A percentile compares a stretch with the other conserved stretches of the same genome.
Evolutionary conservation across 495 filamentous ascomycete genomes (phyloP).

Genomic region (Bombardia bombarda): DNA sequence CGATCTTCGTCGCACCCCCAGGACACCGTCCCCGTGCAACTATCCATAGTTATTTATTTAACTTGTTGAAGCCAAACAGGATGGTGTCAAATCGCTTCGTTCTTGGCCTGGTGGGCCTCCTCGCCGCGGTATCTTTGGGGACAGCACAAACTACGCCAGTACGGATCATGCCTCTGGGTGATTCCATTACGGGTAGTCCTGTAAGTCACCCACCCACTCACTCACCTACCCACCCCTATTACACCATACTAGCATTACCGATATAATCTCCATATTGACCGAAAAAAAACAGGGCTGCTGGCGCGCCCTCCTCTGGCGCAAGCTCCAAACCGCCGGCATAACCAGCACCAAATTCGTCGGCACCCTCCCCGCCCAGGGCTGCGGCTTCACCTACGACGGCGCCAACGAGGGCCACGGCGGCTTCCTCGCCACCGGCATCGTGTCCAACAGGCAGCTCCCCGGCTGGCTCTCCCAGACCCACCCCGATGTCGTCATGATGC

Average conservation of each 20-base stretch:
- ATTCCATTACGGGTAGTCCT: constrained; percentile 32
- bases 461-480: constrained; percentile 31
- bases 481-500: constrained; percentile 38
- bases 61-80: not conserved
- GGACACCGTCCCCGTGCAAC: too few species aligned
- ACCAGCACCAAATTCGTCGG: constrained; percentile 33
- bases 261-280: too few species aligned
- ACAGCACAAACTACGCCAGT: constrained; percentile 2
- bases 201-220: constrained; percentile 9
- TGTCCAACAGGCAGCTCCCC: constrained; percentile 28
- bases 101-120: not conserved
- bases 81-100: not conserved
- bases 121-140: not conserved
- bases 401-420: constrained; percentile 41
- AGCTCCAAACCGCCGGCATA: constrained; percentile 20
- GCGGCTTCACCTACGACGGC: constrained; percentile 36
- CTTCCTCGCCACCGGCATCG: constrained; percentile 34
- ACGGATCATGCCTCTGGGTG: constrained; percentile 32
- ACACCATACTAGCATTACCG: too few species aligned
- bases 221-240: not conserved
- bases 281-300: constrained; percentile 31
- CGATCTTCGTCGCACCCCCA: too few species aligned
- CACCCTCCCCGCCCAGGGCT: constrained; percentile 25
- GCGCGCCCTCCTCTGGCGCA: constrained; percentile 30
- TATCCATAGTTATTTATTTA: too few species aligned